phyloP scores from a whole-genome alignment of 352 stramenopile genomes.

The Globisporangium megalacanthum region DNA sequence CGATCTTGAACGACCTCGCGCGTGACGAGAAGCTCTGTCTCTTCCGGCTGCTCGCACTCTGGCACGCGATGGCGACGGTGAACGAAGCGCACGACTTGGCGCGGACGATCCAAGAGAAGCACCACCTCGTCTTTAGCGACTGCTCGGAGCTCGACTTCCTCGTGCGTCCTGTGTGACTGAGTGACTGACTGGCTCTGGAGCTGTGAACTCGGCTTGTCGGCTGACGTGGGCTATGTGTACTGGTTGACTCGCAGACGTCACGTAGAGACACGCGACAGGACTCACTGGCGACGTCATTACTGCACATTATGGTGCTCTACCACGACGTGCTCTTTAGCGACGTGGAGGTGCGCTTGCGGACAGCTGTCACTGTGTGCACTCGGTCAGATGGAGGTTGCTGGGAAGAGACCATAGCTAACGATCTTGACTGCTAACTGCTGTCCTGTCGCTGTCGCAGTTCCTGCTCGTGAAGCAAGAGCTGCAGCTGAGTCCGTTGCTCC shows the following conservation, averaged over 20 bases:
- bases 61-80: slow-evolving; percentile 41
- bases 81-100: slow-evolving; percentile 27
- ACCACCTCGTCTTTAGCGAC: slow-evolving; percentile 55
- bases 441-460: slow-evolving; percentile 18
- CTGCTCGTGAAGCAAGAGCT: slow-evolving; percentile 48
- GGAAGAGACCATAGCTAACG: too few species aligned
- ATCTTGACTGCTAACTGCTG: background rate
- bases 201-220: background rate
- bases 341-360: slow-evolving; percentile 34
- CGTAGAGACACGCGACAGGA: slow-evolving; percentile 38
- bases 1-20: slow-evolving; percentile 38
- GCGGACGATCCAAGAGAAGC: slow-evolving; percentile 45
- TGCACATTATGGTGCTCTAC: slow-evolving; percentile 57
- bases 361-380: background rate
- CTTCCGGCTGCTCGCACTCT: slow-evolving; percentile 48
- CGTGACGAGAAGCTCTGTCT: slow-evolving; percentile 46
- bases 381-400: background rate
- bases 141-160: slow-evolving; percentile 55
- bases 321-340: slow-evolving; percentile 67
- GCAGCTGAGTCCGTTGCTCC: slow-evolving; percentile 19
- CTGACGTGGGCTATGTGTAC: background rate
- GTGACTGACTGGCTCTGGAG: background rate
- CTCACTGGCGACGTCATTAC: slow-evolving; percentile 34
- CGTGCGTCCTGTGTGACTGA: slow-evolving; percentile 20
- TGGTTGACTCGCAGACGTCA: slow-evolving; percentile 20